Evolutionary conservation across 345 rosid genomes (phyloP).

Genomic region (Eucalyptus polybractea): DNA sequence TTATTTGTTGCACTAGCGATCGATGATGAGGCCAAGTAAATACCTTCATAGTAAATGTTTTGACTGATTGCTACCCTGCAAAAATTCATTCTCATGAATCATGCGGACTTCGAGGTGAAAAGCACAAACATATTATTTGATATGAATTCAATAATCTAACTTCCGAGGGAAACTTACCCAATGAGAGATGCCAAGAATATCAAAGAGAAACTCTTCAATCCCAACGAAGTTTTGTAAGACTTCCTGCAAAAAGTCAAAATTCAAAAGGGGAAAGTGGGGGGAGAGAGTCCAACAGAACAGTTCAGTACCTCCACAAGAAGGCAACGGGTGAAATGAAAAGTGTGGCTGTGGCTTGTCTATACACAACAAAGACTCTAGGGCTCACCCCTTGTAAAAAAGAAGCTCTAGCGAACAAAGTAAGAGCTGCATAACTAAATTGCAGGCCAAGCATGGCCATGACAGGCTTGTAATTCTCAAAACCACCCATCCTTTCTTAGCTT

Average conservation of each 20-base stretch:
- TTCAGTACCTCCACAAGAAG: constrained; percentile 3
- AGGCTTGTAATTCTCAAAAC: constrained; percentile 8
- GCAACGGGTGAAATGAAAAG: constrained; percentile 19
- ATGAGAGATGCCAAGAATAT: constrained; percentile 21
- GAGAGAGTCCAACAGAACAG: not conserved
- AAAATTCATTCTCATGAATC: not conserved
- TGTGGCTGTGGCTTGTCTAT: constrained; percentile 23
- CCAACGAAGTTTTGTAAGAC: constrained; percentile 4
- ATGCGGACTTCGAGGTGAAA: not conserved
- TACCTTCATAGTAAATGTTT: constrained; percentile 17
- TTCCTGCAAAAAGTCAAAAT: not conserved
- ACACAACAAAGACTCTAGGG: constrained; percentile 22
- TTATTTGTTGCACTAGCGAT: constrained; percentile 22
- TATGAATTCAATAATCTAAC: not conserved
- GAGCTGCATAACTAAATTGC: constrained; percentile 13
- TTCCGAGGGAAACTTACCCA: constrained; percentile 5
- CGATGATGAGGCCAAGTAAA: constrained; percentile 25
- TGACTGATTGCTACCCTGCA: constrained; percentile 23
- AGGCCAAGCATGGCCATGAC: constrained; percentile 16
- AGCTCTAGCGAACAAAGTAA: constrained; percentile 11
- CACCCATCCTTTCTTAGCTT: not conserved
- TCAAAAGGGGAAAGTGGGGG: not conserved
- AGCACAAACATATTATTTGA: not conserved
- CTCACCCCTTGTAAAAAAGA: constrained; percentile 21
- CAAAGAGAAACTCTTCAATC: constrained; percentile 11